Evolutionary conservation across 306 rosid species (phyloP).

Genomic region (Clitoria ternatea): DNA sequence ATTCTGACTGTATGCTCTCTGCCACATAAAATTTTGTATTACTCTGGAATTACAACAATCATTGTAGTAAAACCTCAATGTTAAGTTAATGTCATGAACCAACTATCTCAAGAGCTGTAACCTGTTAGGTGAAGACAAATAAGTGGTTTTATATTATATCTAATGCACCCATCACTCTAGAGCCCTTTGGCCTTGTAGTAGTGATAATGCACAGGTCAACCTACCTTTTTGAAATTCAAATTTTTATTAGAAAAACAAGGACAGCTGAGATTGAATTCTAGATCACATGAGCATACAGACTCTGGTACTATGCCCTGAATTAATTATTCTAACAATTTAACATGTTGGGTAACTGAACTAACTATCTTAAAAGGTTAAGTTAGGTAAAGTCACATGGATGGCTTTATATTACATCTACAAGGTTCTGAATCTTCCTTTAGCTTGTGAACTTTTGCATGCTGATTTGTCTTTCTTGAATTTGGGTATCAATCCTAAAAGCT

Average conservation of each 20-base stretch:
- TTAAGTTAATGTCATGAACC: neutral
- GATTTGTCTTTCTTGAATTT: neutral
- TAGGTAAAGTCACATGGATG: neutral
- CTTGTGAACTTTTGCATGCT: neutral
- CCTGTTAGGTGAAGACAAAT: neutral
- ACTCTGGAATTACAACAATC: slow-evolving; percentile 1
- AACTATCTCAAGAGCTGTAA: neutral
- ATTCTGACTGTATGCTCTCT: neutral
- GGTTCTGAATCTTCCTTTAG: slow-evolving; percentile 11
- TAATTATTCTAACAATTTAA: neutral
- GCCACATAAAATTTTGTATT: neutral
- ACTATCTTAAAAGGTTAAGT: neutral
- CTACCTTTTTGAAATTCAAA: neutral
- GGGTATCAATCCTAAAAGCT: too few species aligned
- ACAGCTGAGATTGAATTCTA: neutral
- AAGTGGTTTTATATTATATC: neutral
- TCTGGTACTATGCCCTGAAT: neutral
- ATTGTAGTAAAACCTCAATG: neutral
- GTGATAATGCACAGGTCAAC: neutral
- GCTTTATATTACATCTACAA: neutral
- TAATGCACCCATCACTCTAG: neutral
- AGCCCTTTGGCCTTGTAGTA: neutral
- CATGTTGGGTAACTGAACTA: neutral
- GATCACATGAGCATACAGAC: neutral
- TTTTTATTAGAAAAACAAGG: neutral